A percentile compares a stretch with the other conserved stretches of the same genome.
These are phyloP conservation scores for Rhodotorula diobovata DNA, from an alignment of 768 basidiomycete species.

Conservation along the genomic window DNA sequence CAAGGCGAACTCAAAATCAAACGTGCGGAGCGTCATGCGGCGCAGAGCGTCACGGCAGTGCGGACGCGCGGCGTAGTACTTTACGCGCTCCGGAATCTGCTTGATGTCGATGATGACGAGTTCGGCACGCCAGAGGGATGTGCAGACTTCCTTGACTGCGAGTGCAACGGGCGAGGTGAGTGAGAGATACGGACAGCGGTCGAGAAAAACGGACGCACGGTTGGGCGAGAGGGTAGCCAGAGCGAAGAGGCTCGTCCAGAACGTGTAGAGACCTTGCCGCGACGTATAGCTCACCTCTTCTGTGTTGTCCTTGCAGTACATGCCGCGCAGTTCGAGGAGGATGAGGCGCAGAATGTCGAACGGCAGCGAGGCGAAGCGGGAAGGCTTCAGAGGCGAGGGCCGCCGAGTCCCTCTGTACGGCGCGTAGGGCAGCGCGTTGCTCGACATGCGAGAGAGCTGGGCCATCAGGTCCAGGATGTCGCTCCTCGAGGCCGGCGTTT, in stretches of 20 bases:
- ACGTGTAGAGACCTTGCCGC: not conserved
- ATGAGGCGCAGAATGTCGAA: conserved; percentile 21
- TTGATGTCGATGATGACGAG: conserved; percentile 12
- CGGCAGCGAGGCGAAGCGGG: not conserved
- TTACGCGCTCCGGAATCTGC: not conserved
- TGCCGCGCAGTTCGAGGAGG: not conserved
- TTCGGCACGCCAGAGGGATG: not conserved
- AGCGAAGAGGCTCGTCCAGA: not conserved
- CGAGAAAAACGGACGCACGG: not conserved
- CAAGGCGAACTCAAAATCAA: not conserved
- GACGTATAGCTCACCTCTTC: not conserved
- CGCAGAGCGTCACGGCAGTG: not conserved
- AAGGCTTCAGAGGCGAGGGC: not conserved
- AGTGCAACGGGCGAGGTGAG: no score
- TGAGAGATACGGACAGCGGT: not conserved
- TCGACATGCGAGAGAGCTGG: not conserved
- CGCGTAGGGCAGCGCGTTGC: not conserved
- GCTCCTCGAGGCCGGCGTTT: not conserved
- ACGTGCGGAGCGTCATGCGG: not conserved
- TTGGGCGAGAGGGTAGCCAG: not conserved
- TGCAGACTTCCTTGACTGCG: not conserved
- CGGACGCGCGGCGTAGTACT: not conserved
- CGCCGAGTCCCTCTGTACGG: no score
- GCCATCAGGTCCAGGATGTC: conserved; percentile 4
- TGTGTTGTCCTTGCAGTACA: not conserved